These are phyloP conservation scores for Hypoxylon sp. DNA, from an alignment of 2,329 filamentous ascomycete genomes.

Conservation along the genomic window DNA sequence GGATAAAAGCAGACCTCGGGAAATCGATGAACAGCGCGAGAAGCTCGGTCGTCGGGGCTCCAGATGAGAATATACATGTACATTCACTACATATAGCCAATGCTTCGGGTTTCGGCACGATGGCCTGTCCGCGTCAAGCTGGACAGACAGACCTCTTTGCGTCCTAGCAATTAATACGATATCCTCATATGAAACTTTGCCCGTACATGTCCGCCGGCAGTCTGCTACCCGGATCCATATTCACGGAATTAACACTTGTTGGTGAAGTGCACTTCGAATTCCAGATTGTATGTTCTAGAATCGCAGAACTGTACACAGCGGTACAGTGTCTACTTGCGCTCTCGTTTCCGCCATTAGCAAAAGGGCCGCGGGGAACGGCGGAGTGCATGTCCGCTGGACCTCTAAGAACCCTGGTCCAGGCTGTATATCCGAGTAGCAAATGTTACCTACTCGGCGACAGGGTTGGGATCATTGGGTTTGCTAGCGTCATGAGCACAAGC, in stretches of 20 bases:
- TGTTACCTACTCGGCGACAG: conserved; percentile 26
- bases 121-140: neutral
- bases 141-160: neutral
- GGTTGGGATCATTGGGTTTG: conserved; percentile 21
- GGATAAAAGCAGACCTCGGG: neutral
- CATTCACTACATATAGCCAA: neutral
- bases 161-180: conserved; percentile 2
- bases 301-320: conserved; percentile 27
- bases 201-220: neutral
- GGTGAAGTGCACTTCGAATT: conserved; percentile 10
- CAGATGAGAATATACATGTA: neutral
- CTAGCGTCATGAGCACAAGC: conserved; percentile 21
- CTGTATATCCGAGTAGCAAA: conserved; percentile 26
- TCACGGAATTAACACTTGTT: conserved; percentile 21
- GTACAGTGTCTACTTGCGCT: conserved; percentile 23
- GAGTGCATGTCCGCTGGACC: conserved; percentile 40
- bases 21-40: conserved; percentile 7
- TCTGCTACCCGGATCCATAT: conserved; percentile 6
- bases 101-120: conserved; percentile 30
- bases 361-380: conserved; percentile 46
- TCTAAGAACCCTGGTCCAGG: conserved; percentile 27
- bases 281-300: conserved; percentile 27
- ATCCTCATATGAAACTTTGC: conserved; percentile 2
- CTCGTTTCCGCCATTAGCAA: conserved; percentile 30
- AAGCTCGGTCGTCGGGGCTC: conserved; percentile 15